phyloP scores from a whole-genome alignment of 2,329 filamentous ascomycete species.

The Stemphylium vesicarium region DNA sequence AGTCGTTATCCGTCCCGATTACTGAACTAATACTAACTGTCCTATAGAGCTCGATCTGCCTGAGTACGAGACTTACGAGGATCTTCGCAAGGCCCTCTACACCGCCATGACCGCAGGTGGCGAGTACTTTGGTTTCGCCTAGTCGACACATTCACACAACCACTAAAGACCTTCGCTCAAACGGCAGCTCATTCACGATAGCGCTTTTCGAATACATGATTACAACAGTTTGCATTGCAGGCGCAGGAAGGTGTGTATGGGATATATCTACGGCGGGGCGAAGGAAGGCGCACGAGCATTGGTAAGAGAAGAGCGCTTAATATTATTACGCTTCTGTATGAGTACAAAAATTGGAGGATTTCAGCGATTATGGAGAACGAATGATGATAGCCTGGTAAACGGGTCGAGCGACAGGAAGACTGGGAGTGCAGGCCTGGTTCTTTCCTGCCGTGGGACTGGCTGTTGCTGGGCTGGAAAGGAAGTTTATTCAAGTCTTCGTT shows the following conservation, averaged over 20 bases:
- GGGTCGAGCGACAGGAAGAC: constrained; percentile 10
- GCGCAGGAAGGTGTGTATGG: constrained; percentile 25
- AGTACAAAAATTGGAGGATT: constrained; percentile 23
- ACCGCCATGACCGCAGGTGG: constrained; percentile 98
- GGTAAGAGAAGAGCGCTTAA: not conserved
- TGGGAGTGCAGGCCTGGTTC: constrained; percentile 43
- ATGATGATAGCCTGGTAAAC: not conserved
- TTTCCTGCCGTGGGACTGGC: constrained; percentile 4
- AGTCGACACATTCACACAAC: constrained; percentile 42
- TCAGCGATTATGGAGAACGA: not conserved
- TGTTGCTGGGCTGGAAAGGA: not conserved
- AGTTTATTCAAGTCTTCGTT: not conserved
- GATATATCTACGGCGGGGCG: constrained; percentile 9
- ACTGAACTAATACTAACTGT: constrained; percentile 42
- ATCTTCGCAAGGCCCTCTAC: constrained; percentile 82
- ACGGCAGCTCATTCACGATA: constrained; percentile 4
- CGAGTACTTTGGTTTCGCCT: constrained; percentile 97
- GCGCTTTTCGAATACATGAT: constrained; percentile 19
- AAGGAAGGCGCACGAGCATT: constrained; percentile 7
- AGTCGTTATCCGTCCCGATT: constrained; percentile 54
- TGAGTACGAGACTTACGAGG: constrained; percentile 96
- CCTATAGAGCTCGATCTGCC: constrained; percentile 89
- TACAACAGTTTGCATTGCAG: constrained; percentile 40
- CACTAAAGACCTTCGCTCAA: not conserved
- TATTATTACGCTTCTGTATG: constrained; percentile 19